phyloP scores from a whole-genome alignment of 805 yeast species.

The Metschnikowia chrysomelidarum region DNA sequence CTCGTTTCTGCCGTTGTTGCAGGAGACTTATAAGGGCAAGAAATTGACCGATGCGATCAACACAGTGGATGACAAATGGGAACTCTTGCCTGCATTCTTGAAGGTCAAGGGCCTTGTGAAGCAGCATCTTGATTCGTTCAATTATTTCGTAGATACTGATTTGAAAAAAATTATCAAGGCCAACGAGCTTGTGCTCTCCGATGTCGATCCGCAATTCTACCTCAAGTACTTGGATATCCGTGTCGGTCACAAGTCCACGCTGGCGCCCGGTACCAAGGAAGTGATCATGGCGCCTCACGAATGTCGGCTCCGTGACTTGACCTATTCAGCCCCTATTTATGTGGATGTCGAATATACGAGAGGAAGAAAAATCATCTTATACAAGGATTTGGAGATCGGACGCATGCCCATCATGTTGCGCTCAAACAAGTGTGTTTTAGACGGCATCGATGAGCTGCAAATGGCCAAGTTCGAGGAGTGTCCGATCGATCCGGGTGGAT shows the following conservation, averaged over 20 bases:
- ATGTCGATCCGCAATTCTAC: slow-evolving; percentile 96
- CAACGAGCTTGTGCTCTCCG: slow-evolving; percentile 82
- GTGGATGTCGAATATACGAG: slow-evolving; percentile 97
- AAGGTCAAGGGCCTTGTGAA: slow-evolving; percentile 95
- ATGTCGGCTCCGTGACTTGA: slow-evolving; percentile 89
- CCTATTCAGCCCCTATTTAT: slow-evolving; percentile 91
- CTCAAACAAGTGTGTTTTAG: slow-evolving; percentile 85
- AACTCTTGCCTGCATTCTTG: slow-evolving; percentile 89
- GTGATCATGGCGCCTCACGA: slow-evolving; percentile 86
- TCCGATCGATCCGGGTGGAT: slow-evolving; percentile 98
- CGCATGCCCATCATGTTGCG: slow-evolving; percentile 99
- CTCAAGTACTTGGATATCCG: slow-evolving; percentile 90
- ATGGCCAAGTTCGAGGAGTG: slow-evolving; percentile 93
- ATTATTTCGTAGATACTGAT: slow-evolving; percentile 92
- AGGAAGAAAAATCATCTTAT: slow-evolving; percentile 88
- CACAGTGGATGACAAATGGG: slow-evolving; percentile 97
- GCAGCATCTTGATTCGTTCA: slow-evolving; percentile 97
- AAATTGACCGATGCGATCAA: slow-evolving; percentile 80
- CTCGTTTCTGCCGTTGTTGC: slow-evolving; percentile 70
- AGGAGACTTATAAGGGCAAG: slow-evolving; percentile 85
- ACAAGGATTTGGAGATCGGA: slow-evolving; percentile 89
- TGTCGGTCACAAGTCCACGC: slow-evolving; percentile 76
- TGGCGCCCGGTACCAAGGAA: slow-evolving; percentile 49
- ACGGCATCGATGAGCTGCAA: slow-evolving; percentile 70
- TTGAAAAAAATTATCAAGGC: slow-evolving; percentile 90